phyloP scores from a whole-genome alignment of 129 eudicot species.

The Chrysanthemum seticuspe region DNA sequence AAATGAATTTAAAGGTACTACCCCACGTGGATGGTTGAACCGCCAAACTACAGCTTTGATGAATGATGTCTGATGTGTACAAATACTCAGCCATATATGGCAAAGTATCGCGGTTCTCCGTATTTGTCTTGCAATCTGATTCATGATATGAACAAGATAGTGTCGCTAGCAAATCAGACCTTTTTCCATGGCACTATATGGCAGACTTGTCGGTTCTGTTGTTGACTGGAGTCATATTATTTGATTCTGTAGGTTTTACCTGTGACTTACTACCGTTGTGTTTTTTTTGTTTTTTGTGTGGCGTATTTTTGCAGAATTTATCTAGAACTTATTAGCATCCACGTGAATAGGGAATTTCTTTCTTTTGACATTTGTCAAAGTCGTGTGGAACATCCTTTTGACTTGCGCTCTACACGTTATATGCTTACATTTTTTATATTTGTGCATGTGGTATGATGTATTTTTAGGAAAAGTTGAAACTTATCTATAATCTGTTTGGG shows the following conservation, averaged over 20 bases:
- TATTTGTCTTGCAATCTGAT: background rate
- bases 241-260: slow-evolving; percentile 11
- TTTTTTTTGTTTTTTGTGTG: background rate
- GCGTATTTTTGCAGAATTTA: background rate
- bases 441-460: background rate
- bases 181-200: background rate
- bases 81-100: background rate
- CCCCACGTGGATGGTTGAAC: slow-evolving; percentile 3
- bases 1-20: background rate
- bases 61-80: background rate
- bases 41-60: background rate
- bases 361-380: background rate
- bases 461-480: background rate
- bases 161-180: background rate
- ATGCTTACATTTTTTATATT: background rate
- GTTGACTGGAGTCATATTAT: slow-evolving; percentile 6
- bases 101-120: background rate
- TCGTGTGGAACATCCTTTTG: background rate
- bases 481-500: background rate
- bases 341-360: background rate
- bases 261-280: slow-evolving; percentile 5
- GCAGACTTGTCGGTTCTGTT: background rate
- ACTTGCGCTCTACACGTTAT: background rate
- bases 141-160: background rate
- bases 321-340: slow-evolving; percentile 14